Base-by-base conservation (phyloP, 2,329 filamentous ascomycete species). In the Cyclaneusma minus region DNA sequence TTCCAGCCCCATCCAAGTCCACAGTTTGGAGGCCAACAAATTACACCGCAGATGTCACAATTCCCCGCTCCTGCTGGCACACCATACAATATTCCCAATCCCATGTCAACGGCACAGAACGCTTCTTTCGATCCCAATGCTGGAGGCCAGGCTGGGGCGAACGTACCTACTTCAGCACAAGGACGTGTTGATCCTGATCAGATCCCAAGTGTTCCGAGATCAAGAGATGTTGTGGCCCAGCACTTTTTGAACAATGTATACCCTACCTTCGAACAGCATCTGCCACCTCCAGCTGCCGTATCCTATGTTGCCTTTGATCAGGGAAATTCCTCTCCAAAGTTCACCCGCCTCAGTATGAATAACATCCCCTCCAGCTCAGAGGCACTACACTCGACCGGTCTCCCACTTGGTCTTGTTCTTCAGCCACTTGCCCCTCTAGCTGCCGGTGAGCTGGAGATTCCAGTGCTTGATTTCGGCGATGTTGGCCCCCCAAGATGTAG, bases 241-340 rank as follows among this genome's bases (percentile, higher is more conserved):
- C 78, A 85, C 55, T 98, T 87, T 48, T 67, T 91, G 40, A 72
- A 65, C 39, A 80, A 93, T 50, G 64, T 92, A 27, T 95, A 94
- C 49, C 84, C 87, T 11, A 98, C 89, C 3, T 92, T 95, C 57
- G 87, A 95, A 54, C 80, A 80, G 32, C 84, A 93, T 47, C 64
- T 93, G 3, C 85, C 89, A 7, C 89, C 89, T 24, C 84, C 89
- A 3, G 81, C 85, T 9, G 71, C 79, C 4, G 67, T 89, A 13
- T 84, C 89, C 3, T 95, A 89, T 44, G 78, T 94, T 19, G 81
- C 85, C n/a, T 81, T 75, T 42, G 89, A 98, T 43, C 89, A 98
- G 51, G 89, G 89, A 42, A 98, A 94, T 49, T 77, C 89, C 4
- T 94, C 89, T 9, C 89, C 89, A 17, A 94, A 94, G 52, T 89